Evolutionary conservation across 129 eudicot genomes (phyloP).

Genomic region (Helianthus annuus): HanXRQr2.0-SUNRISE NC_035441.2:188634239-188634738

Average conservation of each 20-base stretch:
- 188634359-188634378: constrained; percentile 29
- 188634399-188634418: constrained; percentile 9
- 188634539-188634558: too few species aligned
- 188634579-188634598: too few species aligned
- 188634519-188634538: neutral
- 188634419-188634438: neutral
- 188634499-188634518: too few species aligned
- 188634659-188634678: too few species aligned
- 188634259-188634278: constrained; percentile 92
- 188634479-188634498: too few species aligned
- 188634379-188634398: neutral
- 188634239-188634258: neutral
- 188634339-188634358: neutral
- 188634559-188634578: too few species aligned
- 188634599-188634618: too few species aligned
- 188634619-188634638: too few species aligned
- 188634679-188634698: too few species aligned
- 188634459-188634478: constrained; percentile 47
- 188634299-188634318: constrained; percentile 79
- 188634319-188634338: constrained; percentile 51
- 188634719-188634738: too few species aligned
- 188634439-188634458: constrained; percentile 51
- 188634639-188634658: too few species aligned
- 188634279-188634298: constrained; percentile 97
- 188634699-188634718: too few species aligned